Conservation (phyloP, 352 stramenopile species). For the Globisporangium viniferum region DNA sequence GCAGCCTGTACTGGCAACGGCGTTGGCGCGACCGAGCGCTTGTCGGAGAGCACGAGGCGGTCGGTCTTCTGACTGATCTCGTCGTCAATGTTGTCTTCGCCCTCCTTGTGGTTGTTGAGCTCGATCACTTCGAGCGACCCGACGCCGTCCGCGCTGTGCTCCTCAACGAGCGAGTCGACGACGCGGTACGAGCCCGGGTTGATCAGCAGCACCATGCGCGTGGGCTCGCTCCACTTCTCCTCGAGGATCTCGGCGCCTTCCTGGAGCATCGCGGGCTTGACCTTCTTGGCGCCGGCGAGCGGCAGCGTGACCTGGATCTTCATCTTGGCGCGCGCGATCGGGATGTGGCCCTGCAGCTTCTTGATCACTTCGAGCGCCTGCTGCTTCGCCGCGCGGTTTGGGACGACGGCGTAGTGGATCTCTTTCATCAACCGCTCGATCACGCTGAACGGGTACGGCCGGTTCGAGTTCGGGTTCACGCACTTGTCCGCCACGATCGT, state of each 20-base stretch:
- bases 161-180: constrained; percentile 65
- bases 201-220: constrained; percentile 71
- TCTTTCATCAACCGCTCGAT: constrained; percentile 97
- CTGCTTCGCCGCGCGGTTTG: constrained; percentile 95
- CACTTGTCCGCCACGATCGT: constrained; percentile 97
- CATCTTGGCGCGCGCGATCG: constrained; percentile 97
- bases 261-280: constrained; percentile 59
- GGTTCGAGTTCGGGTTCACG: constrained; percentile 93
- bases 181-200: constrained; percentile 74
- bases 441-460: constrained; percentile 95
- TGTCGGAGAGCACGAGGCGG: constrained; percentile 45
- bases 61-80: constrained; percentile 89
- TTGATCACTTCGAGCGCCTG: constrained; percentile 97
- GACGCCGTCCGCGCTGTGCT: constrained; percentile 40
- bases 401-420: constrained; percentile 94
- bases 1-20: constrained; percentile 11
- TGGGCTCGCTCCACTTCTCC: constrained; percentile 48
- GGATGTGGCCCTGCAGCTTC: constrained; percentile 90
- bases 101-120: constrained; percentile 91
- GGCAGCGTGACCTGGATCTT: constrained; percentile 85
- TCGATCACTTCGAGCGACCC: constrained; percentile 90
- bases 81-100: constrained; percentile 88
- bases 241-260: constrained; percentile 69
- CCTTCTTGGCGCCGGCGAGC: constrained; percentile 35
- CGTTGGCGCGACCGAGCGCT: constrained; percentile 13